Evolutionary conservation across 306 rosid species (phyloP), one percentile per base, ranked within the genome.

Genomic region (Herpetospermum pedunculosum): DNA sequence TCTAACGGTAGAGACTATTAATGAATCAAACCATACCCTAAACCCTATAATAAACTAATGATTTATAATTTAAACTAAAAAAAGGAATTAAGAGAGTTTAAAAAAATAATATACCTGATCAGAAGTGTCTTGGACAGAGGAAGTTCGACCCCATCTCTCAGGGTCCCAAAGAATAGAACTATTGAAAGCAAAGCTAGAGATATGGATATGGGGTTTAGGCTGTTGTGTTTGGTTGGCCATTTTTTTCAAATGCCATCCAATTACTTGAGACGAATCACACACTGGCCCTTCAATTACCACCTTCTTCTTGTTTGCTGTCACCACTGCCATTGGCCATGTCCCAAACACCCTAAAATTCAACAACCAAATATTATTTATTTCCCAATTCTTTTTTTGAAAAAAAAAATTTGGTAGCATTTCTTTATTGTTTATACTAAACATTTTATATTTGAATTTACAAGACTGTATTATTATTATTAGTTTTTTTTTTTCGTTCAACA

Each of bases 111-210:
- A 23, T 82, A 91, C 98, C 98, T 91, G 97, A n/a, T n/a, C n/a
- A 13, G 94, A 86, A 38, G 86, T 84, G 76, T 89, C 89, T 85
- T 89, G 94, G 54, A 85, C 81, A 44, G 99, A 84, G 1, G 97
- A 91, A 82, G 91, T 86, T 58, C 99, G 89, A 74, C 99, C 99
- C 99, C 99, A 94, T 83, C 98, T 85, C 80, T 94, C 97, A 2
- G 97, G 96, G 73, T 94, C 97, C 96, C 97, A 94, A 5, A 91
- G 95, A 28, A 91, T 94, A 16, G 96, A 94, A 57, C 96, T 94
- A 63, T 94, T 94, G 86, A 94, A 94, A 10, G 89, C 97, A 71
- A 94, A 94, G 75, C 91, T 91, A 23, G 99, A 91, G 47, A 91
- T 88, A 74, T 88, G 96, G 82, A 88, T 89, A 0, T 80, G 89